These are phyloP conservation scores for Artemisia argyi DNA, from an alignment of 129 eudicot genomes.

Conservation along the genomic window DNA sequence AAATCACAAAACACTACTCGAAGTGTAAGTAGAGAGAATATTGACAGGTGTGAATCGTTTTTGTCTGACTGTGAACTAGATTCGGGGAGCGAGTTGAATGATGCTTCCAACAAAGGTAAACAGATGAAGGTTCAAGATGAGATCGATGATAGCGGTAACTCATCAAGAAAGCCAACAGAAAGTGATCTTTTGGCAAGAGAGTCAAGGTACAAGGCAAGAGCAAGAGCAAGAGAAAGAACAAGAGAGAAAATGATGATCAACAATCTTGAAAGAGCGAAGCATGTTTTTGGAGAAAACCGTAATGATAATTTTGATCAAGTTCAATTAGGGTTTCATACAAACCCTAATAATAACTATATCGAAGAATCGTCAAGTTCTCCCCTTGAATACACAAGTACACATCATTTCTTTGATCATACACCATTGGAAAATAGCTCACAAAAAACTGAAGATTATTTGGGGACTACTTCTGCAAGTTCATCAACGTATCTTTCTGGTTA, in stretches of 20 bases:
- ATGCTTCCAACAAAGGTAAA: constrained; percentile 32
- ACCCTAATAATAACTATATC: constrained; percentile 36
- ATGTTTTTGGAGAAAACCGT: constrained; percentile 22
- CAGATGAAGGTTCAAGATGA: constrained; percentile 24
- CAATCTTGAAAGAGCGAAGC: constrained; percentile 16
- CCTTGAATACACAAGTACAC: constrained; percentile 29
- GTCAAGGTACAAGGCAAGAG: constrained; percentile 54
- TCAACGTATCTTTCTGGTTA: constrained; percentile 24
- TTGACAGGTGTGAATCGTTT: constrained; percentile 17
- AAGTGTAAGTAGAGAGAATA: constrained; percentile 24
- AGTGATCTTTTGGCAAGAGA: constrained; percentile 28
- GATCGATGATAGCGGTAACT: constrained; percentile 13
- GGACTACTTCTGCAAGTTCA: constrained; percentile 16
- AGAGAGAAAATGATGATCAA: constrained; percentile 44
- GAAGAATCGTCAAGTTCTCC: constrained; percentile 31
- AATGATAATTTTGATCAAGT: constrained; percentile 25
- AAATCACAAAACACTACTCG: constrained; percentile 27
- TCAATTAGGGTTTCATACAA: constrained; percentile 37
- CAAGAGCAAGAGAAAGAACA: constrained; percentile 60
- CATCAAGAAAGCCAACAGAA: constrained; percentile 20
- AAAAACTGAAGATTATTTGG: constrained; percentile 35
- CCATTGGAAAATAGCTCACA: constrained; percentile 15
- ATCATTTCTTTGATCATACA: constrained; percentile 32
- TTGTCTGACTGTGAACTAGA: constrained; percentile 21
- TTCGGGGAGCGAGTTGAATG: constrained; percentile 17